Evolutionary conservation across 495 filamentous ascomycete species (phyloP).

Genomic region (Neurospora sp.): DNA sequence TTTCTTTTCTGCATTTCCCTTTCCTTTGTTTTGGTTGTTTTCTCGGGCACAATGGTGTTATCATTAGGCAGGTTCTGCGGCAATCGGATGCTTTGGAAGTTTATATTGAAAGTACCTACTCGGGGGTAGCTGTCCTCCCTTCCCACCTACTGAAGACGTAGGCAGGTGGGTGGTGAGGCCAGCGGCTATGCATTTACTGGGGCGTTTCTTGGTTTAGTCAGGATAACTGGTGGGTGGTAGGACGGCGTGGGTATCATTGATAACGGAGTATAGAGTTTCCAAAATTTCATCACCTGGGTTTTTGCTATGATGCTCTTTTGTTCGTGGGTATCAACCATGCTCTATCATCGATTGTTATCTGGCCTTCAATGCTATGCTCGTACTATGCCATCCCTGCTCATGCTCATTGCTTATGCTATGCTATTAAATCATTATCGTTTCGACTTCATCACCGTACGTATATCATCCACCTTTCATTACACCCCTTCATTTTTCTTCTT

Average conservation of each 20-base stretch:
- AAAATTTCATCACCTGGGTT: background rate
- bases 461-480: background rate
- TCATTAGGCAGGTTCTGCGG: background rate
- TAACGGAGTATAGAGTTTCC: background rate
- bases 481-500: background rate
- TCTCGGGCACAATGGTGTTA: background rate
- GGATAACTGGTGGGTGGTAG: background rate
- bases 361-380: background rate
- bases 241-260: background rate
- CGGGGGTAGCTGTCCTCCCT: background rate
- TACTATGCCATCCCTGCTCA: background rate
- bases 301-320: background rate
- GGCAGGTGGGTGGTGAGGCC: background rate
- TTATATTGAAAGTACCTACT: background rate
- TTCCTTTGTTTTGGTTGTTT: background rate
- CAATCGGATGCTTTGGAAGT: background rate
- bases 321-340: background rate
- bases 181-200: background rate
- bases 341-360: background rate
- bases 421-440: background rate
- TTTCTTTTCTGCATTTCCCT: background rate
- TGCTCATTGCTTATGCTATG: background rate
- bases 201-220: background rate
- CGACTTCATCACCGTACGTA: background rate
- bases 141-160: background rate